Conservation (phyloP, 139 green algal genomes). For the Volvox africanus region DNA sequence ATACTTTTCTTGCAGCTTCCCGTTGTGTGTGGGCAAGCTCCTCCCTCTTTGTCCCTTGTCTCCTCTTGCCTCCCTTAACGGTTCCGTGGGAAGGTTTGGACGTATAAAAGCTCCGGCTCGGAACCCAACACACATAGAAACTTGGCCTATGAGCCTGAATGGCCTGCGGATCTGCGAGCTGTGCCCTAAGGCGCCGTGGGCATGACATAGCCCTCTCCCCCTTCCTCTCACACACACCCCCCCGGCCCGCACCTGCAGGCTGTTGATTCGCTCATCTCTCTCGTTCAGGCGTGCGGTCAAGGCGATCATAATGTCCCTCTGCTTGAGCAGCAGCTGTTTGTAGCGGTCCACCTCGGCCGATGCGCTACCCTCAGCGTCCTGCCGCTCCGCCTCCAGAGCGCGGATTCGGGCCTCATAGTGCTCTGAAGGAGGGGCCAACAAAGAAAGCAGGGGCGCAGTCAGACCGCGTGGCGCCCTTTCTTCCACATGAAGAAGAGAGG, state of each 20-base stretch:
- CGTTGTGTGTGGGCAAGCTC: too few species aligned
- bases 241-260: constrained; percentile 73
- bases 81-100: too few species aligned
- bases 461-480: too few species aligned
- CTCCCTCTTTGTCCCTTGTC: too few species aligned
- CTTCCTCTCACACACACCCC: not conserved
- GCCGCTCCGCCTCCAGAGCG: constrained; percentile 87
- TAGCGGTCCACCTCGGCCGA: constrained; percentile 85
- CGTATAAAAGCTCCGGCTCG: too few species aligned
- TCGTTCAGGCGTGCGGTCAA: constrained; percentile 93
- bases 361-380: constrained; percentile 49
- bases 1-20: too few species aligned
- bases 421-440: constrained; percentile 24
- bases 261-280: constrained; percentile 92
- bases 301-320: constrained; percentile 99
- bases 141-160: too few species aligned
- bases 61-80: too few species aligned
- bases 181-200: not conserved
- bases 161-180: too few species aligned
- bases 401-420: constrained; percentile 90
- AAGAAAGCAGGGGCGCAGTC: too few species aligned
- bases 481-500: too few species aligned
- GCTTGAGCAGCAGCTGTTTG: constrained; percentile 95
- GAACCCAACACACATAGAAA: too few species aligned
- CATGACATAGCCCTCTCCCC: not conserved